A percentile compares a stretch with the other conserved stretches of the same genome.
Evolutionary conservation across 306 rosid species (phyloP).

Genomic region (Cucumis cinereus): DNA sequence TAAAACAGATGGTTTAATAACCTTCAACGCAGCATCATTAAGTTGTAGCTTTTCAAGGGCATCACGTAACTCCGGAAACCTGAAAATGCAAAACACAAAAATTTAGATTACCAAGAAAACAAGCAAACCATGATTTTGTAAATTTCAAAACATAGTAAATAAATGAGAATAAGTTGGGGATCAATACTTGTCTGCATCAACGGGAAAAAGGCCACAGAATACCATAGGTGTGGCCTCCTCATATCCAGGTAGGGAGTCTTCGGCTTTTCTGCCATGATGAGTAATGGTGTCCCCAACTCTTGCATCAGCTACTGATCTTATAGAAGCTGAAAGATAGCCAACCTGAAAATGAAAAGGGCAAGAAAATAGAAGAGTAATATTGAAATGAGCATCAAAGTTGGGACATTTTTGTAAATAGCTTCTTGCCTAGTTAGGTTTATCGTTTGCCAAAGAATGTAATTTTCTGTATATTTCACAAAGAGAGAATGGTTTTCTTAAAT

Average conservation of each 20-base stretch:
- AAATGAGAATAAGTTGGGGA: constrained; percentile 15
- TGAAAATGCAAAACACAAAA: constrained; percentile 13
- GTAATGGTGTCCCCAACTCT: constrained; percentile 94
- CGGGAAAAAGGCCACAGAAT: constrained; percentile 93
- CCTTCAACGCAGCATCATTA: constrained; percentile 94
- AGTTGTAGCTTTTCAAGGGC: constrained; percentile 96
- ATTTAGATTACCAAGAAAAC: not conserved
- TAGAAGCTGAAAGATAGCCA: constrained; percentile 88
- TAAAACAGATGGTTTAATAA: constrained; percentile 7
- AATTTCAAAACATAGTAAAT: not conserved
- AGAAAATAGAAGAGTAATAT: constrained; percentile 1
- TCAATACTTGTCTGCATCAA: constrained; percentile 92
- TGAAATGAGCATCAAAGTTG: not conserved
- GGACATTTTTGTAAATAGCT: no score
- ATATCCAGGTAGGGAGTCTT: constrained; percentile 71
- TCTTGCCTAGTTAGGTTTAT: no score
- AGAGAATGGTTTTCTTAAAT: no score
- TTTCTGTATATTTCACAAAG: no score
- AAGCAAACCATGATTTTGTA: not conserved
- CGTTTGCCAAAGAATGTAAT: no score
- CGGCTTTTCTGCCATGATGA: constrained; percentile 47
- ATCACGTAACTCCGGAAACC: constrained; percentile 87
- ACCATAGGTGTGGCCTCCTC: constrained; percentile 95
- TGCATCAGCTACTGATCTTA: constrained; percentile 94
- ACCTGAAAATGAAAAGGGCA: constrained; percentile 36